These are phyloP conservation scores for Blastocladiella britannica DNA, from an alignment of 192 early-diverging fungal species.

Conservation along the genomic window DNA sequence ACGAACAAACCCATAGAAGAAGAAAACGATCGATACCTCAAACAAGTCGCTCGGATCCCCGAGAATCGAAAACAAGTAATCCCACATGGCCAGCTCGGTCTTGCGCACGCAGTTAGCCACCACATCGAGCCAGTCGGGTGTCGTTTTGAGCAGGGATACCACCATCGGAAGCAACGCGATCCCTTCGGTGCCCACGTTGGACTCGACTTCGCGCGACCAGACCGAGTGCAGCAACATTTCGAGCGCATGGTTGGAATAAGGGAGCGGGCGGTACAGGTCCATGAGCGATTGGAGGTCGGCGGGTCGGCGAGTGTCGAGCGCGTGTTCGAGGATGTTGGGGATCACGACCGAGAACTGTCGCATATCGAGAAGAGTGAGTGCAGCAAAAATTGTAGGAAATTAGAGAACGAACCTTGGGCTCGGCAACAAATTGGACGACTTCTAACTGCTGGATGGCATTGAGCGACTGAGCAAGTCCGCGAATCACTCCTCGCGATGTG, in stretches of 20 bases:
- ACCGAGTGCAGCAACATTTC: neutral
- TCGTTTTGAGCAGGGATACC: neutral
- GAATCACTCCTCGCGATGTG: too few species aligned
- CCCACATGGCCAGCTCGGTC: neutral
- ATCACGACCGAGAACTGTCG: too few species aligned
- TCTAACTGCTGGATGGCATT: neutral
- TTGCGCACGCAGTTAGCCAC: neutral
- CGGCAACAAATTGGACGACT: neutral
- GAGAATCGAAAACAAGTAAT: neutral
- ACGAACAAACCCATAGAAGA: neutral
- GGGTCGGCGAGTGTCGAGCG: neutral
- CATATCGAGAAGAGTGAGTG: too few species aligned
- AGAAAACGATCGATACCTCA: neutral
- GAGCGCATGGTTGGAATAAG: neutral
- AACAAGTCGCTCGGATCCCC: neutral
- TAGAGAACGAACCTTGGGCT: neutral
- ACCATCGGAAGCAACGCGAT: neutral
- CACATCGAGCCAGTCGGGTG: neutral
- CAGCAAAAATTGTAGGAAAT: neutral
- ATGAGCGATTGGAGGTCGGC: neutral
- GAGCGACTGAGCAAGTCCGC: too few species aligned
- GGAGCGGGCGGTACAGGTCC: neutral
- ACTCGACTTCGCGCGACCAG: neutral
- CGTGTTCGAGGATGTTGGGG: neutral
- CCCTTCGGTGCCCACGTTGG: neutral